phyloP scores from a whole-genome alignment of 768 basidiomycete species.

The Leccinum rimulosum region DNA sequence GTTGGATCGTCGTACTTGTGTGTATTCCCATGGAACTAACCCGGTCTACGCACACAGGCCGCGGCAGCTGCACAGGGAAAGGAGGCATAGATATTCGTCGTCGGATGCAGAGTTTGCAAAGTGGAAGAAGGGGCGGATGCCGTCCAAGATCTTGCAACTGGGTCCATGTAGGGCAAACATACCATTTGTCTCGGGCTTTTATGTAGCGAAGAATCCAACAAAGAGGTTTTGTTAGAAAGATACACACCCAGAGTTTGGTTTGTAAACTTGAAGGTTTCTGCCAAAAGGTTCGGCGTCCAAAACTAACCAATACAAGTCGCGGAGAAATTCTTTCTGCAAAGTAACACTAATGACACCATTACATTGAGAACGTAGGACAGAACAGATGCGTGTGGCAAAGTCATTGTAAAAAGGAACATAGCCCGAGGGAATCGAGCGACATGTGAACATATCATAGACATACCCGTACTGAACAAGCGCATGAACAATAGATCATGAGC shows the following conservation, averaged over 20 bases:
- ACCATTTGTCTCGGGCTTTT: too few relatives aligned
- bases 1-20: background rate
- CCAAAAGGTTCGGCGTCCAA: too few relatives aligned
- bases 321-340: conserved; percentile 14
- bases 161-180: too few relatives aligned
- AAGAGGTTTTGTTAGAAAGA: too few relatives aligned
- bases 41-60: background rate
- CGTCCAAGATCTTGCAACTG: too few relatives aligned
- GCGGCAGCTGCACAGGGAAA: background rate
- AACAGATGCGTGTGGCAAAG: conserved; percentile 16
- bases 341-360: conserved; percentile 16
- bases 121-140: background rate
- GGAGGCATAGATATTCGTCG: background rate
- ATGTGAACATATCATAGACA: conserved; percentile 27
- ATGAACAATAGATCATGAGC: conserved; percentile 29
- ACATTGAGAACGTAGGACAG: conserved; percentile 22
- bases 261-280: too few relatives aligned
- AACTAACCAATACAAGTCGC: background rate
- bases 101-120: background rate
- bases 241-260: too few relatives aligned
- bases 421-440: conserved; percentile 19
- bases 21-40: background rate
- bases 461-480: conserved; percentile 29
- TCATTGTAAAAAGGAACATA: conserved; percentile 10
- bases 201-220: too few relatives aligned